phyloP scores from a whole-genome alignment of 2,329 filamentous ascomycete genomes.

The Davidsoniella eucalypti region DNA sequence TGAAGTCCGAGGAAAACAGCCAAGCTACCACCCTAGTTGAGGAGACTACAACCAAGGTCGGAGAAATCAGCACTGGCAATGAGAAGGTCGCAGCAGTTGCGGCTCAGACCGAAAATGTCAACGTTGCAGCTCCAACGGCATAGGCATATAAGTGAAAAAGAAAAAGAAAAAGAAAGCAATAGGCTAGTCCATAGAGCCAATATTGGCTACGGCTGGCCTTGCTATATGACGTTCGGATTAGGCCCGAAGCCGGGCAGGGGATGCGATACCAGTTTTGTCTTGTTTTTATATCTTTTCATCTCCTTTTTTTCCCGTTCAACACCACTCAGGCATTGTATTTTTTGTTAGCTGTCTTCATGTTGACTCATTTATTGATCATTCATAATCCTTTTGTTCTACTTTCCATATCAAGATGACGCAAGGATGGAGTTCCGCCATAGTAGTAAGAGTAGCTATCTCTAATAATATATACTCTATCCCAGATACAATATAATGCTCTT shows the following conservation, averaged over 20 bases:
- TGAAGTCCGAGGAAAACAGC: background rate
- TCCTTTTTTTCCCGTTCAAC: background rate
- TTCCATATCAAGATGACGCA: too few relatives aligned
- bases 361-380: too few relatives aligned
- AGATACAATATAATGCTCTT: too few relatives aligned
- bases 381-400: too few relatives aligned
- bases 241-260: background rate
- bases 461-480: too few relatives aligned
- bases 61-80: constrained; percentile 14
- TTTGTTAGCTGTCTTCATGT: too few relatives aligned
- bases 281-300: background rate
- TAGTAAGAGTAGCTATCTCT: too few relatives aligned
- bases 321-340: too few relatives aligned
- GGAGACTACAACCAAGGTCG: constrained; percentile 5
- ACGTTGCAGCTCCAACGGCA: constrained; percentile 1
- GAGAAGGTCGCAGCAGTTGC: constrained; percentile 14
- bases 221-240: background rate
- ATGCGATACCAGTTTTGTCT: constrained; percentile 10
- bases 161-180: too few relatives aligned
- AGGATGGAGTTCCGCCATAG: too few relatives aligned
- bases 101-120: background rate
- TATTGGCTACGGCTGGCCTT: too few relatives aligned
- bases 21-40: constrained; percentile 3
- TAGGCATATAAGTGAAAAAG: background rate
- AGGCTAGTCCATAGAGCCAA: too few relatives aligned